Evolutionary conservation across 257 asterid genomes (phyloP).

Genomic region (Nyctanthes arbortristis): DNA sequence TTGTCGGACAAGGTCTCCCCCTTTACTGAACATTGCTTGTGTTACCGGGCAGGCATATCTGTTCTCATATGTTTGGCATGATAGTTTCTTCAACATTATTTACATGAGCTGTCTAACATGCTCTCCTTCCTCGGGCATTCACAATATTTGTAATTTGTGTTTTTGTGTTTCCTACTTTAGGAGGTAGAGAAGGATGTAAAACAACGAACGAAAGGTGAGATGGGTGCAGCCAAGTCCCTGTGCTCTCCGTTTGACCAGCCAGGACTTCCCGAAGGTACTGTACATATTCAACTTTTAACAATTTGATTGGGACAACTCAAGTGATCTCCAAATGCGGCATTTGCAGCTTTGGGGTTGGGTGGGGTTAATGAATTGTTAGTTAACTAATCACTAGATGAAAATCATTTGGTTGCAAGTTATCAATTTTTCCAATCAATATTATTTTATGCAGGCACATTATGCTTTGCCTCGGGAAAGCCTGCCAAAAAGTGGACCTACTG

Average conservation of each 20-base stretch:
- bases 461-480: constrained; percentile 81
- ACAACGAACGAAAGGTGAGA: constrained; percentile 80
- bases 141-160: no score
- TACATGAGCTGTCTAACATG: no score
- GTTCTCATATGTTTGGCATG: neutral
- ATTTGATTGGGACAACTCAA: neutral
- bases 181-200: constrained; percentile 93
- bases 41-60: neutral
- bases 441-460: constrained; percentile 61
- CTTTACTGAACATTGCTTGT: neutral
- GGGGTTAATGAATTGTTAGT: neutral
- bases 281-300: neutral
- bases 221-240: constrained; percentile 86
- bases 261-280: constrained; percentile 72
- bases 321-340: neutral
- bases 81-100: neutral
- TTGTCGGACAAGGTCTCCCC: neutral
- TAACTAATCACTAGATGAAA: neutral
- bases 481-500: constrained; percentile 92
- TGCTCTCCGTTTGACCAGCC: constrained; percentile 92
- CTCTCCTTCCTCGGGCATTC: neutral
- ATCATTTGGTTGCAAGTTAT: neutral
- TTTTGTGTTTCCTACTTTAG: constrained; percentile 33
- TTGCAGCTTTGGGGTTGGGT: no score
- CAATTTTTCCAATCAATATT: neutral